Conservation (phyloP, 2,329 filamentous ascomycete genomes). For the Pseudogymnoascus sp. region DNA sequence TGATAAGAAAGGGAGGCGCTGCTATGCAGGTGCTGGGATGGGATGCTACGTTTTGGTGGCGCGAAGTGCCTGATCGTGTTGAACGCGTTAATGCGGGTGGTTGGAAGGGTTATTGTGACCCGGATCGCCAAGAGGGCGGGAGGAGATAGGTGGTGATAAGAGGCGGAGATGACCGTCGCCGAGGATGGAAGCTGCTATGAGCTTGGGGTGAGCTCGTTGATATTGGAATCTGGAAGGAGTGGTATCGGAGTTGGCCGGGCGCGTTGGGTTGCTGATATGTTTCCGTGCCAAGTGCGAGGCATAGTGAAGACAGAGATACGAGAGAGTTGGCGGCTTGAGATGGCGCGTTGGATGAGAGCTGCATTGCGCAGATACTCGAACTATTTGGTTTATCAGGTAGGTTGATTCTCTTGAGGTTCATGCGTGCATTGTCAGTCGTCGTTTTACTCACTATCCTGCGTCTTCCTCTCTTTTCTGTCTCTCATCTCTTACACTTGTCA, state of each 20-base stretch:
- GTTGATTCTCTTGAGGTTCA: background rate
- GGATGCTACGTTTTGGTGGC: background rate
- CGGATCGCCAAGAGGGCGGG: background rate
- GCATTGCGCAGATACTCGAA: background rate
- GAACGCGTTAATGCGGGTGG: background rate
- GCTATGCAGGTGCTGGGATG: background rate
- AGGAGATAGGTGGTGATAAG: background rate
- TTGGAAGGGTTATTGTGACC: background rate
- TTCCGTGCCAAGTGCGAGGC: background rate
- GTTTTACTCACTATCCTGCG: background rate
- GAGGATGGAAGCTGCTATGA: background rate
- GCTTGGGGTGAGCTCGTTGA: background rate
- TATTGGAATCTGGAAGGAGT: background rate
- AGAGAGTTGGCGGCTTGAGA: background rate
- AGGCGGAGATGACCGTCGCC: background rate
- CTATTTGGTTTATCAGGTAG: background rate
- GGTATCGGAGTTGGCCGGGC: background rate
- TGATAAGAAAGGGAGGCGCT: background rate
- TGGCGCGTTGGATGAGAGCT: background rate
- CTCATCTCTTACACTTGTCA: background rate
- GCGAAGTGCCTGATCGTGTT: background rate
- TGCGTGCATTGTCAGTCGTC: background rate
- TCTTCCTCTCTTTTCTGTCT: background rate
- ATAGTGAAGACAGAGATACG: background rate
- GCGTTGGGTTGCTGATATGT: background rate